Evolutionary conservation across 1,284 basidiomycete genomes (phyloP), one percentile per base, ranked within the genome.

Genomic region (Trametes hirsuta): DNA sequence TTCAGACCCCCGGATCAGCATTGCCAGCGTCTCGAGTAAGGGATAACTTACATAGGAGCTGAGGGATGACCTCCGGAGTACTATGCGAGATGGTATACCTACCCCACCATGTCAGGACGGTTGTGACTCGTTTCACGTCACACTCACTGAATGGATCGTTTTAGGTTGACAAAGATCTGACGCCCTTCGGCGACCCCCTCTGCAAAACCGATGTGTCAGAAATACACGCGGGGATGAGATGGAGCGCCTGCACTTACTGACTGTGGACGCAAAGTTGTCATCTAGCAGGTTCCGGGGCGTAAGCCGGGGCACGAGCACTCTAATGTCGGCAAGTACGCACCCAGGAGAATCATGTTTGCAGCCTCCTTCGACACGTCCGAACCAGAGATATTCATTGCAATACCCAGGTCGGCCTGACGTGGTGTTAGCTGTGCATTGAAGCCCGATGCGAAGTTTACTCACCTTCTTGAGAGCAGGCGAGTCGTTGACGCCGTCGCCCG

Each of bases 321-420:
- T 11, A 6, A n/a, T 2, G 22, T 24, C 10, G n/a, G 34, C 3
- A 47, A 14, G 3, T 36, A 46, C 74, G 58, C 66, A 83, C 85
- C 84, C 9, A 88, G 77, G 5, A 89, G 75, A 64, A 89, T 87
- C 86, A 90, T 88, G 70, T 90, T 84, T 1, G 87, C 87, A 10
- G 87, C 87, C 70, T 89, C 87, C 69, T 88, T 89, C 0, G 87
- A 86, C 14, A 89, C 87, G 64, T 89, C 87, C 4, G 86, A 87
- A 18, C 87, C 87, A 37, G 85, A 87, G 40, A 88, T 84, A 65
- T 87, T 87, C 87, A 90, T 90, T 0, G 88, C 86, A 68, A 90
- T 88, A 47, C 88, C 88, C 35, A 90, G 76, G 66, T 89, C 87
- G 18, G 87, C 87, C 76, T 80, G 24, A 1, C 3, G n/a, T 1